Evolutionary conservation across 2,329 filamentous ascomycete genomes (phyloP).

Genomic region (Colletotrichum sp.): DNA sequence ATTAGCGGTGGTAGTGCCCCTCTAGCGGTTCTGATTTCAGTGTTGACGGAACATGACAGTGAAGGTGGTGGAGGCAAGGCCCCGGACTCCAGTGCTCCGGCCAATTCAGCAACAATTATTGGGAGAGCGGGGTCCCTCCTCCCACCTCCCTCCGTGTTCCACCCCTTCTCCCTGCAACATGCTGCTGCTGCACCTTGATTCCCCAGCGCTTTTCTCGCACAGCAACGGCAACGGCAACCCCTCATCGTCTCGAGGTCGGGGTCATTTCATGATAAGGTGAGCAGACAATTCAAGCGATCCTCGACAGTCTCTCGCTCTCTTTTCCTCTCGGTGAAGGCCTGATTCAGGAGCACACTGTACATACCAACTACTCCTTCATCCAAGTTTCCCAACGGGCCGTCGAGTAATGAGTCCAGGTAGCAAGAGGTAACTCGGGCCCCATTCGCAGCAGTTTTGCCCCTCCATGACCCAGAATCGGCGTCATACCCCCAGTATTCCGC

Average conservation of each 20-base stretch:
- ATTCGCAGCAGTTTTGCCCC: neutral
- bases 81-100: neutral
- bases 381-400: neutral
- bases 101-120: neutral
- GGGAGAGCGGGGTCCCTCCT: neutral
- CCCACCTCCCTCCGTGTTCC: neutral
- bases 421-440: neutral
- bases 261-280: neutral
- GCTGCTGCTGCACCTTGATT: neutral
- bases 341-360: neutral
- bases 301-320: neutral
- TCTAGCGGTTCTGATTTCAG: neutral
- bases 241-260: neutral
- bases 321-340: neutral
- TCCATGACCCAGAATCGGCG: slow-evolving; percentile 20
- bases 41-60: neutral
- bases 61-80: neutral
- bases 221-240: neutral
- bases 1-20: neutral
- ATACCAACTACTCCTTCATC: neutral
- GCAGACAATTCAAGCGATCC: neutral
- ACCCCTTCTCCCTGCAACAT: neutral
- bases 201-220: neutral
- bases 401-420: neutral
- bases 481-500: slow-evolving; percentile 19